Evolutionary conservation across 2,329 filamentous ascomycete species (phyloP), one percentile per base, ranked within the genome.

Genomic region (Cordyceps farinosa): DNA sequence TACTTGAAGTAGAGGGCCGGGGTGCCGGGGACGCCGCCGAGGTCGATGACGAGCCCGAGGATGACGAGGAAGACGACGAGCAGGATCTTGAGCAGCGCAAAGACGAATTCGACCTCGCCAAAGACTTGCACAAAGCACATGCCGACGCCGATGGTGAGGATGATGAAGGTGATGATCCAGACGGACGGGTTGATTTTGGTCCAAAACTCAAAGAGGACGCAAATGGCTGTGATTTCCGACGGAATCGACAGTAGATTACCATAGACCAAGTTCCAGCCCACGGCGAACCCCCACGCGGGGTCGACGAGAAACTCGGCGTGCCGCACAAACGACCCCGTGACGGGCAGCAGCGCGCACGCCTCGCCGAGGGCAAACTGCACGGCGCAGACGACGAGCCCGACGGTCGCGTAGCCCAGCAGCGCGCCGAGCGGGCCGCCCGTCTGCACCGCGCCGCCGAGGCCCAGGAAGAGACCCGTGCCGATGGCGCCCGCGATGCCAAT

Each of bases 1-100:
- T 90, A 90, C 45, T 79, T 75, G 72, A 91, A 91, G 2, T 89
- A 89, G 58, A 87, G 80, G 5, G 83, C 77, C 27, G 83, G 79
- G 0, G 81, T 81, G 4, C 84, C 84, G 0, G 86, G 82, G 2
- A 85, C 79, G 53, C 86, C 87, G 36, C 87, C 87, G 1, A 88
- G 79, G 68, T 87, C 83, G 68, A 89, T 85, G 63, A 88, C 78
- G 36, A 89, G 74, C 15, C 84, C 84, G 67, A 87, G 82, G 60
- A 88, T 79, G 67, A 87, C 84, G 64, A 90, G 77, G 60, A 84
- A 83, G 64, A 89, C 72, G 53, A 90, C 84, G 22, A 90, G 78
- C 3, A 84, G 73, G 64, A 89, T 83, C 70, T 88, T 85, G 66
- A 86, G 74, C 3, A 79, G 75, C 29, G 80, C 80, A 63, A 83